These are phyloP conservation scores for Hebeloma cylindrosporum DNA, from an alignment of 768 basidiomycete species.

Conservation along the genomic window DNA sequence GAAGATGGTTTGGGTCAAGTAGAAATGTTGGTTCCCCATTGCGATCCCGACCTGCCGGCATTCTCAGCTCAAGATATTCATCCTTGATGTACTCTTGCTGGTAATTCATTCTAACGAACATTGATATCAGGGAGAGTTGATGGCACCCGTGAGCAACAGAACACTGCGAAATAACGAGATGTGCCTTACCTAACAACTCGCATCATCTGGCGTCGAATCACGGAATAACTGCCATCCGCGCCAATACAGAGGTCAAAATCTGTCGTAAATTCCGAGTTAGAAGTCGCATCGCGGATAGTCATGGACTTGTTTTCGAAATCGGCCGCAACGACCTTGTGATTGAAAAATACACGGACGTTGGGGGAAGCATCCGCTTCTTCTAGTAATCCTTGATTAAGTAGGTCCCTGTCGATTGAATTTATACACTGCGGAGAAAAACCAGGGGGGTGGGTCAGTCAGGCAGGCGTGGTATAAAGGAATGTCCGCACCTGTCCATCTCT, in stretches of 20 bases:
- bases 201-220: slow-evolving; percentile 94
- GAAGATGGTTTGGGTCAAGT: slow-evolving; percentile 93
- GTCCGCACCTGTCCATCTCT: slow-evolving; percentile 76
- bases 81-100: slow-evolving; percentile 94
- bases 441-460: slow-evolving; percentile 9
- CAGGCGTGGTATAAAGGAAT: slow-evolving; percentile 17
- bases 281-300: slow-evolving; percentile 46
- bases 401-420: slow-evolving; percentile 87
- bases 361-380: slow-evolving; percentile 64
- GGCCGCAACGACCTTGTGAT: slow-evolving; percentile 73
- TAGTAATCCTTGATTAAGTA: slow-evolving; percentile 85
- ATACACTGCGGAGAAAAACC: slow-evolving; percentile 64
- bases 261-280: slow-evolving; percentile 43
- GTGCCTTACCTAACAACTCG: slow-evolving; percentile 76
- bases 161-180: slow-evolving; percentile 23
- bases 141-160: slow-evolving; percentile 28
- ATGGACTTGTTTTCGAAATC: slow-evolving; percentile 72
- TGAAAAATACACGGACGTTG: slow-evolving; percentile 72
- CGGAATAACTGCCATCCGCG: slow-evolving; percentile 92
- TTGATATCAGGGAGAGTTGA: slow-evolving; percentile 29
- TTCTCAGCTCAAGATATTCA: slow-evolving; percentile 95
- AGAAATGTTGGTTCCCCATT: slow-evolving; percentile 68
- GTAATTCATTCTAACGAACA: slow-evolving; percentile 79
- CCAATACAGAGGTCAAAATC: slow-evolving; percentile 84
- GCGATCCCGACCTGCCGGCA: slow-evolving; percentile 74